A percentile compares a stretch with the other conserved stretches of the same genome.
Evolutionary conservation across 1,284 basidiomycete species (phyloP).

Genomic region (Ganoderma sp.): DNA sequence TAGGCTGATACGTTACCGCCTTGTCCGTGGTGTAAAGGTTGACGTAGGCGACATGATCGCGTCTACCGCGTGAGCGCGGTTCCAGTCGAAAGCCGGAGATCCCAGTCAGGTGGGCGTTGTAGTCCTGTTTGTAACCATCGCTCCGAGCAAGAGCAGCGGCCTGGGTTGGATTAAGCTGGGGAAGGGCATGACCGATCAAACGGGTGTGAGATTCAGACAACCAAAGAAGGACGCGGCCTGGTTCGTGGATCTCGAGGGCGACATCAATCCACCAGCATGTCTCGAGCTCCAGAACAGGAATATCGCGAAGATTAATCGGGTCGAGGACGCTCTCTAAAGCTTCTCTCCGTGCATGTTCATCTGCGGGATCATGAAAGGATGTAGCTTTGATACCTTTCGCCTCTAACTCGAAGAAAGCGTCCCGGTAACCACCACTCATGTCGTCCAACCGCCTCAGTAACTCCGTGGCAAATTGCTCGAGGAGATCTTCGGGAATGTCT

Average conservation of each 20-base stretch:
- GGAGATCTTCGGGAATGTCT: neutral
- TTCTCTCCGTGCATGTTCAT: neutral
- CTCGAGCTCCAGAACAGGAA: neutral
- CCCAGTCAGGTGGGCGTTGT: neutral
- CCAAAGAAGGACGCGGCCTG: conserved; percentile 2
- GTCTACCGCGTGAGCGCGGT: neutral
- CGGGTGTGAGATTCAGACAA: neutral
- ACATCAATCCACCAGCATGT: conserved; percentile 2
- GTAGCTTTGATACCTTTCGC: neutral
- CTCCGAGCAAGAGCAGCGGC: neutral
- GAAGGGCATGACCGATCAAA: neutral
- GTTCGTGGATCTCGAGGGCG: neutral
- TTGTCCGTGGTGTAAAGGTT: conserved; percentile 11
- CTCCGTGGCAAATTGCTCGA: neutral
- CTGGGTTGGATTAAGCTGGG: neutral
- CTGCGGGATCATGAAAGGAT: neutral
- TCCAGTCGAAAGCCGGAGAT: neutral
- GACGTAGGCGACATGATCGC: neutral
- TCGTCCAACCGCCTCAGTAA: neutral
- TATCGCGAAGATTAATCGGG: neutral
- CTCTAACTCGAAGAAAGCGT: neutral
- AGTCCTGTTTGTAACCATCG: neutral
- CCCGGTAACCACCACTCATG: neutral
- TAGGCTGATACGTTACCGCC: neutral
- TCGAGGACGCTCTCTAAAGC: neutral